A percentile compares a stretch with the other conserved stretches of the same genome.
These are phyloP conservation scores for Diplodia intermedia DNA, from an alignment of 2,329 filamentous ascomycete species.

Conservation along the genomic window DNA sequence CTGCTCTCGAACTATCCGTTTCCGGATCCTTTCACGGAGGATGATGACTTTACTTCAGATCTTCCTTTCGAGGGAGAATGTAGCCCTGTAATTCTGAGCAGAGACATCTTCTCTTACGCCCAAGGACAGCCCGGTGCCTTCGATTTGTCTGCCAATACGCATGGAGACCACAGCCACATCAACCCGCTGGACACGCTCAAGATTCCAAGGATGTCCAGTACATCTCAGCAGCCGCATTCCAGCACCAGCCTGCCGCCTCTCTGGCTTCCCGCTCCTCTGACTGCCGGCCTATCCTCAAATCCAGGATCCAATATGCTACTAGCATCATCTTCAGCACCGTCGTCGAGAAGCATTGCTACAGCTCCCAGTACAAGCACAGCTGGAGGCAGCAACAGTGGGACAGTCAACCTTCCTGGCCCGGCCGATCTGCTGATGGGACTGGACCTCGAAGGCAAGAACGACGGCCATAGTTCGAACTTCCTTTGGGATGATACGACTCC, in stretches of 20 bases:
- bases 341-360: slow-evolving; percentile 10
- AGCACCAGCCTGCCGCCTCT: slow-evolving; percentile 25
- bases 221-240: slow-evolving; percentile 19
- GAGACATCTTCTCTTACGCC: slow-evolving; percentile 50
- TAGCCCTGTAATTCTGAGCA: slow-evolving; percentile 46
- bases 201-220: slow-evolving; percentile 35
- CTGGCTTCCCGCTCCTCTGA: slow-evolving; percentile 30
- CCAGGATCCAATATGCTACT: not conserved
- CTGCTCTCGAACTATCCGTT: slow-evolving; percentile 37
- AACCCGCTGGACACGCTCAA: slow-evolving; percentile 44
- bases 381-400: slow-evolving; percentile 26
- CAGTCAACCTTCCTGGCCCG: slow-evolving; percentile 45
- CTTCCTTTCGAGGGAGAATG: slow-evolving; percentile 35
- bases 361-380: slow-evolving; percentile 16
- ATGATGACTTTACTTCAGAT: slow-evolving; percentile 36
- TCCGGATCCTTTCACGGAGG: slow-evolving; percentile 37
- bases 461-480: slow-evolving; percentile 23
- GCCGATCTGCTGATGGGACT: slow-evolving; percentile 43
- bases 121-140: slow-evolving; percentile 34
- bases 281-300: slow-evolving; percentile 8
- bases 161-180: slow-evolving; percentile 36
- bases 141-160: slow-evolving; percentile 3
- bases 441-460: slow-evolving; percentile 35
- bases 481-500: slow-evolving; percentile 12
- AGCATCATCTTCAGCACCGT: not conserved